Evolutionary conservation across 495 filamentous ascomycete species (phyloP).

Genomic region (Mycothermus thermophilus): DNA sequence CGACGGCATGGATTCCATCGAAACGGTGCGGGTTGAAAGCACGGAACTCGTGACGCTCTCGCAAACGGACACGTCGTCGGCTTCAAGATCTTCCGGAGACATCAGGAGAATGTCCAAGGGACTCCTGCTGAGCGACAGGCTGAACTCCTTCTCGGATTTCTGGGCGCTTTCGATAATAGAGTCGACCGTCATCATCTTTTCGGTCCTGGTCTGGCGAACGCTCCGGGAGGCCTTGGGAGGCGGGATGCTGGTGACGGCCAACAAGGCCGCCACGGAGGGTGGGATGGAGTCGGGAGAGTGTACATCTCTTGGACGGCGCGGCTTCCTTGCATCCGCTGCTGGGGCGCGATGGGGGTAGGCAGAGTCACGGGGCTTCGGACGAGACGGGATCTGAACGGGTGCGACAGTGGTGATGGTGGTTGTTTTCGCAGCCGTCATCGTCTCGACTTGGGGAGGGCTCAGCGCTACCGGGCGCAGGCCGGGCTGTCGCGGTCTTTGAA

Average conservation of each 20-base stretch:
- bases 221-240: constrained; percentile 24
- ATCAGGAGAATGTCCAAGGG: constrained; percentile 41
- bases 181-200: constrained; percentile 35
- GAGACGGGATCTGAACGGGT: constrained; percentile 34
- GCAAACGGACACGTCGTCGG: constrained; percentile 32
- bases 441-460: constrained; percentile 17
- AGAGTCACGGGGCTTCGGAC: constrained; percentile 20
- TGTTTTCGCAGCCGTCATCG: constrained; percentile 22
- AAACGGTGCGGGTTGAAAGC: constrained; percentile 30
- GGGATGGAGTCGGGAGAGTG: constrained; percentile 40
- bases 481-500: constrained; percentile 9
- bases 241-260: constrained; percentile 47
- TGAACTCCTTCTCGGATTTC: constrained; percentile 37
- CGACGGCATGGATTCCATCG: constrained; percentile 36
- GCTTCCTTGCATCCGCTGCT: no score
- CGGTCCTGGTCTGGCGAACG: constrained; percentile 11
- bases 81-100: constrained; percentile 39
- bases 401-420: constrained; percentile 26
- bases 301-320: constrained; percentile 19
- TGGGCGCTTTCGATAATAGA: constrained; percentile 34
- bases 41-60: constrained; percentile 31
- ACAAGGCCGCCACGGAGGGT: constrained; percentile 44
- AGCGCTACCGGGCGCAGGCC: constrained; percentile 13
- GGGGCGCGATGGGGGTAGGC: constrained; percentile 18
- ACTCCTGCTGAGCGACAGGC: constrained; percentile 30